Base-by-base conservation (phyloP, 2,329 filamentous ascomycete species). In the Aspergillus hiratsukae region DNA sequence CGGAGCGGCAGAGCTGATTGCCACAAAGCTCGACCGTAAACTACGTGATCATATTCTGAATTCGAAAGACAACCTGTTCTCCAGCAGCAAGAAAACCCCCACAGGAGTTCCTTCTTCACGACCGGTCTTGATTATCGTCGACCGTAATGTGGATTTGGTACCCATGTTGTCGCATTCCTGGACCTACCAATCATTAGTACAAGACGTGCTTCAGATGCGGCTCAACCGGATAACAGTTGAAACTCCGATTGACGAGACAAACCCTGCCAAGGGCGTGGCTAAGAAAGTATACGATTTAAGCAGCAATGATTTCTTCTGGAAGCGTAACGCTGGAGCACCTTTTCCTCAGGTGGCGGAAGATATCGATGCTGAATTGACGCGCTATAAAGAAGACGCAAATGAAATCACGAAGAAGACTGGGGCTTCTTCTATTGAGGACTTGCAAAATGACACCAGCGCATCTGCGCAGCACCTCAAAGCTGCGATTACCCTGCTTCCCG, bases 131-230 rank as follows among this genome's bases (percentile, higher is more conserved):
- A 86, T 99, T 63, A 89, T 99, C 52, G 87, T 97, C 49, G 94
- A 99, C 75, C 87, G 94, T 64, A 97, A 97, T 68, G 87, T 99
- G 48, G 94, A 99, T 73, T 78, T 99, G 53, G 91, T 96, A 61
- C 92, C 94, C 2, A 97, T 99, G 94, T 83, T 99, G n/a, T 97
- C 93, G 14, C 94, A 99, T 75, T 97, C 92, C 1, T 92, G 89
- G 89, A 91, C 85, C 3, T 88, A 96, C 66, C 91, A 96, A 72
- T 94, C 90, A 7, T 79, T 96, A 10, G 89, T 96, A 17, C 89
- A 87, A 61, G 86, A 91, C 72, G 87, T 91, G 4, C 79, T 90
- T 46, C 83, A 86, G 52, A 90, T 91, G 85, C 85, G 89, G 68
- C 82, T 97, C 41, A 99, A 97, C 72, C 88, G 93, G 37, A 97